Percentiles rank a stretch among this genome's conserved stretches.
These are phyloP conservation scores for Epichloe gansuensis DNA, from an alignment of 2,329 filamentous ascomycete species.

Conservation along the genomic window DNA sequence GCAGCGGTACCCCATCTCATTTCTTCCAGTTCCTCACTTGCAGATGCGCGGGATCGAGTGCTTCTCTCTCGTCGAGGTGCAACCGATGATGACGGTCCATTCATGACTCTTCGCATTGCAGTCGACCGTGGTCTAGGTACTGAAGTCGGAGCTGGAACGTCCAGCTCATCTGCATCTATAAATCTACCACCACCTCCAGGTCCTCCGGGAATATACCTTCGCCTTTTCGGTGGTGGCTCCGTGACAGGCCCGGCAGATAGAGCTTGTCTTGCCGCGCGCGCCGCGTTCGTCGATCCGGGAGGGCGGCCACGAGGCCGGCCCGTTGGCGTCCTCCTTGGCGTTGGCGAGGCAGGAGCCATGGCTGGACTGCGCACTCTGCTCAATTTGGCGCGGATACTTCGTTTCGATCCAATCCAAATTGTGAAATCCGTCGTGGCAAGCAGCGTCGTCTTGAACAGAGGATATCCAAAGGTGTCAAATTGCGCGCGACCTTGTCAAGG, in stretches of 20 bases:
- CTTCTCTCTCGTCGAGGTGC: conserved; percentile 44
- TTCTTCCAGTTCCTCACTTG: conserved; percentile 40
- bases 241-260: conserved; percentile 23
- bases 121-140: conserved; percentile 27
- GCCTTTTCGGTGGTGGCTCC: conserved; percentile 56
- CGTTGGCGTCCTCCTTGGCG: conserved; percentile 28
- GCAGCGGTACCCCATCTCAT: conserved; percentile 79
- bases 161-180: conserved; percentile 56
- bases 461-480: conserved; percentile 5
- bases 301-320: conserved; percentile 36
- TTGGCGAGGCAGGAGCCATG: conserved; percentile 24
- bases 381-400: background rate
- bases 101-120: conserved; percentile 33
- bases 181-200: conserved; percentile 78
- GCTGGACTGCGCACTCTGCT: background rate
- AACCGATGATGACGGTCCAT: conserved; percentile 25
- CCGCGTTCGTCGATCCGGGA: conserved; percentile 29
- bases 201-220: conserved; percentile 74
- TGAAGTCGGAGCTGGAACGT: conserved; percentile 33
- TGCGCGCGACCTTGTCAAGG: conserved; percentile 20
- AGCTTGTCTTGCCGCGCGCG: conserved; percentile 25
- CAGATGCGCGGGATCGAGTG: conserved; percentile 38
- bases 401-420: background rate
- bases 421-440: background rate
- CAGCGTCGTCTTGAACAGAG: background rate